Evolutionary conservation across 2,329 filamentous ascomycete species (phyloP).

Genomic region (Beauveria varroae): DNA sequence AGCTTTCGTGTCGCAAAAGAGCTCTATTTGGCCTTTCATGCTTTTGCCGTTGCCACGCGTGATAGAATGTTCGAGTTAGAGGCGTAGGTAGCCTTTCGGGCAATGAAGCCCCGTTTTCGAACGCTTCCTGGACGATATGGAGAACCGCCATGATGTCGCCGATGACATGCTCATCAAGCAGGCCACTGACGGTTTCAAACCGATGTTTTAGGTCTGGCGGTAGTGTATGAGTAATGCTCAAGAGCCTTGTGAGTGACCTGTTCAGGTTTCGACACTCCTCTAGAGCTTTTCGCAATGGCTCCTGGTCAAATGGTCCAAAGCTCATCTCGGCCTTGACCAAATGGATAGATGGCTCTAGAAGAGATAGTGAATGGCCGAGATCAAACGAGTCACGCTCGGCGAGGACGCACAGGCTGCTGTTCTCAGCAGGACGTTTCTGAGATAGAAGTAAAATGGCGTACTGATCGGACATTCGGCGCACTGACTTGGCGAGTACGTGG

Average conservation of each 20-base stretch:
- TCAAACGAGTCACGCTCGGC: conserved; percentile 24
- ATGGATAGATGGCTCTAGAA: conserved; percentile 18
- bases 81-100: conserved; percentile 41
- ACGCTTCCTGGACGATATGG: conserved; percentile 35
- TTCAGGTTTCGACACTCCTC: conserved; percentile 25
- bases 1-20: conserved; percentile 31
- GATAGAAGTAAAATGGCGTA: conserved; percentile 36
- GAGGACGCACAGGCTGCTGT: conserved; percentile 22
- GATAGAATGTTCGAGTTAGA: conserved; percentile 28
- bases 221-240: conserved; percentile 26
- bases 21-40: conserved; percentile 22
- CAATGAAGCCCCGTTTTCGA: conserved; percentile 39
- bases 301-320: conserved; percentile 24
- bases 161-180: conserved; percentile 35
- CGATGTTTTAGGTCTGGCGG: conserved; percentile 31
- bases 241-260: conserved; percentile 23
- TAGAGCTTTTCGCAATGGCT: conserved; percentile 22
- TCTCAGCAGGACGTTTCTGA: conserved; percentile 23
- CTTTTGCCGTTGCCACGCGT: conserved; percentile 18
- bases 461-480: conserved; percentile 37
- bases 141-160: conserved; percentile 44
- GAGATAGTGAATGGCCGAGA: conserved; percentile 21
- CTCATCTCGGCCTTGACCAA: conserved; percentile 24
- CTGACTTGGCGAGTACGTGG: conserved; percentile 34
- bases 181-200: conserved; percentile 28